Conservation (phyloP, 2,329 filamentous ascomycete genomes). For the Alternaria sp. region DNA sequence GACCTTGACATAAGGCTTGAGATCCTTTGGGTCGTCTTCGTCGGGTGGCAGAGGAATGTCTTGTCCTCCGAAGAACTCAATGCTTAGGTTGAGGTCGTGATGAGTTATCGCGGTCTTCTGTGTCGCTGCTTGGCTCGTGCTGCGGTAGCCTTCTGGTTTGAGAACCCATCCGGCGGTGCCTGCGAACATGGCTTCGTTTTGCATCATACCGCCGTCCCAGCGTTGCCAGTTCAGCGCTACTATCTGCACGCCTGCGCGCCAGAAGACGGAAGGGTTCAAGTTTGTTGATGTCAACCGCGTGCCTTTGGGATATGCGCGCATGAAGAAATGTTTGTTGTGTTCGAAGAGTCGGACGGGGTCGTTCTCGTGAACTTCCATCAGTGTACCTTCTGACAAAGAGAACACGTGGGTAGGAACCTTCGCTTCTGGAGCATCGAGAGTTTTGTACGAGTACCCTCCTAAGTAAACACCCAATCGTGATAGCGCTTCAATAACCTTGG, state of each 20-base stretch:
- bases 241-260: slow-evolving; percentile 88
- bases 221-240: slow-evolving; percentile 95
- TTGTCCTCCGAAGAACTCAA: slow-evolving; percentile 79
- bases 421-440: slow-evolving; percentile 67
- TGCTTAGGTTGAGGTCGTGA: slow-evolving; percentile 68
- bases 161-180: slow-evolving; percentile 82
- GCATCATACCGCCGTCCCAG: slow-evolving; percentile 91
- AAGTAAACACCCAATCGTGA: slow-evolving; percentile 84
- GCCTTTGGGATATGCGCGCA: slow-evolving; percentile 88
- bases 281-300: slow-evolving; percentile 85
- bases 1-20: slow-evolving; percentile 77
- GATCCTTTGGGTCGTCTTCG: slow-evolving; percentile 61
- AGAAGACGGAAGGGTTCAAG: slow-evolving; percentile 81
- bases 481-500: slow-evolving; percentile 72
- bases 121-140: slow-evolving; percentile 37
- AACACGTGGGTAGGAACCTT: slow-evolving; percentile 67
- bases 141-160: slow-evolving; percentile 78
- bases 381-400: slow-evolving; percentile 66
- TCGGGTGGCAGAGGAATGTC: slow-evolving; percentile 70
- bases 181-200: slow-evolving; percentile 91
- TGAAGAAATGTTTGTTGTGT: slow-evolving; percentile 81
- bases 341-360: slow-evolving; percentile 69
- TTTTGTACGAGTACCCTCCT: slow-evolving; percentile 79
- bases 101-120: slow-evolving; percentile 57
- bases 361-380: slow-evolving; percentile 70